A percentile compares a stretch with the other conserved stretches of the same genome.
Conservation (phyloP, 805 yeast genomes). For the Candida chauliodis region DNA sequence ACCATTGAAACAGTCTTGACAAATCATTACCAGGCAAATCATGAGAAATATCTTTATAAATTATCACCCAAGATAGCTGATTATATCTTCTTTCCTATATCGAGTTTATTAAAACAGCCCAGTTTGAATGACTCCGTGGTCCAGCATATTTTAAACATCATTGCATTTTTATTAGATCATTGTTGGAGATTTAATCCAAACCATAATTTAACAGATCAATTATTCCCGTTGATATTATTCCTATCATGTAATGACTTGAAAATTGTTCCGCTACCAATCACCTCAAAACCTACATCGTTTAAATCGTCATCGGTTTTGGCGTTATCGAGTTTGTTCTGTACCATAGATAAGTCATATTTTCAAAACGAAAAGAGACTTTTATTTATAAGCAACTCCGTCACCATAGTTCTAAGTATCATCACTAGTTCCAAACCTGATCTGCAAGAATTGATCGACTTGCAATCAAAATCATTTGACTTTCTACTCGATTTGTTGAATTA, state of each 20-base stretch:
- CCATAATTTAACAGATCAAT: constrained; percentile 28
- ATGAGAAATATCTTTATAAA: constrained; percentile 13
- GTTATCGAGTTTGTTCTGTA: constrained; percentile 13
- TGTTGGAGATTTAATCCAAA: constrained; percentile 28
- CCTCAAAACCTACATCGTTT: constrained; percentile 14
- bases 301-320: constrained; percentile 14
- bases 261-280: not conserved
- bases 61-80: constrained; percentile 34
- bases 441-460: constrained; percentile 4
- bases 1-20: constrained; percentile 8
- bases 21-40: constrained; percentile 1
- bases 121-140: constrained; percentile 18
- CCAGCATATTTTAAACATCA: constrained; percentile 22
- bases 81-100: constrained; percentile 38
- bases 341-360: constrained; percentile 7
- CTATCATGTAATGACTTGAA: constrained; percentile 13
- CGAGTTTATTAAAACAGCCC: constrained; percentile 28
- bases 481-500: not conserved
- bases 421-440: constrained; percentile 4
- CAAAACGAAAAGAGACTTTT: constrained; percentile 9
- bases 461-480: constrained; percentile 3
- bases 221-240: constrained; percentile 29
- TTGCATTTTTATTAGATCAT: constrained; percentile 24
- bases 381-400: constrained; percentile 8
- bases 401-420: constrained; percentile 7